A percentile compares a stretch with the other conserved stretches of the same genome.
Conservation (phyloP, 2,329 filamentous ascomycete species). For the Pseudodiploospora longispora region DNA sequence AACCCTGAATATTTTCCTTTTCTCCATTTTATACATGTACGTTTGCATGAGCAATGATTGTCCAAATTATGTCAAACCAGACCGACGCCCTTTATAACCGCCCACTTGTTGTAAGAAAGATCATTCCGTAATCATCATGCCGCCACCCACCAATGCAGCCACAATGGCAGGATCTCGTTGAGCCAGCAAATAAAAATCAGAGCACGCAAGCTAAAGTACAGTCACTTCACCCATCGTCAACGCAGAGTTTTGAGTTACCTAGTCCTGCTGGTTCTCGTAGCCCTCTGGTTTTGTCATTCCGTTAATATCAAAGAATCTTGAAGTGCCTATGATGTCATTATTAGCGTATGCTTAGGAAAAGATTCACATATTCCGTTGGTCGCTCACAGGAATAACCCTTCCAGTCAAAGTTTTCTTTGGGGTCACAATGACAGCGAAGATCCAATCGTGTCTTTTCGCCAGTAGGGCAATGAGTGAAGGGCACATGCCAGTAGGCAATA, state of each 20-base stretch:
- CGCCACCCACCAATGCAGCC: neutral
- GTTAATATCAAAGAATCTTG: slow-evolving; percentile 78
- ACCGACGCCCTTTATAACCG: slow-evolving; percentile 9
- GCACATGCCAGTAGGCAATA: slow-evolving; percentile 96
- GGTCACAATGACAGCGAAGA: slow-evolving; percentile 89
- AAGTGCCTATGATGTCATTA: slow-evolving; percentile 42
- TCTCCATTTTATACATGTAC: slow-evolving; percentile 6
- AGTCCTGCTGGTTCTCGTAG: slow-evolving; percentile 63
- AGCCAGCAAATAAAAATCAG: neutral
- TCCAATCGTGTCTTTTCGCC: slow-evolving; percentile 76
- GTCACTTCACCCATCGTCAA: neutral
- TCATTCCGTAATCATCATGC: neutral
- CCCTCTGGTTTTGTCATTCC: slow-evolving; percentile 75
- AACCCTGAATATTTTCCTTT: neutral
- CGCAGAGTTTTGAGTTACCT: slow-evolving; percentile 14
- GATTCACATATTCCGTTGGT: too few species aligned
- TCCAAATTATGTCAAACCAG: slow-evolving; percentile 8
- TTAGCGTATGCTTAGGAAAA: slow-evolving; percentile 4
- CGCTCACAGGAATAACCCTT: slow-evolving; percentile 90
- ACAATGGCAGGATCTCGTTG: neutral
- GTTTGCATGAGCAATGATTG: slow-evolving; percentile 7
- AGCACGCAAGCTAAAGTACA: neutral
- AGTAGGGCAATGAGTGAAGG: slow-evolving; percentile 95
- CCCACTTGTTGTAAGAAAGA: neutral
- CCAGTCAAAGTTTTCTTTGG: slow-evolving; percentile 98